Base-by-base conservation (phyloP, 345 rosid species). In the Pugionium dolabratum region DNA sequence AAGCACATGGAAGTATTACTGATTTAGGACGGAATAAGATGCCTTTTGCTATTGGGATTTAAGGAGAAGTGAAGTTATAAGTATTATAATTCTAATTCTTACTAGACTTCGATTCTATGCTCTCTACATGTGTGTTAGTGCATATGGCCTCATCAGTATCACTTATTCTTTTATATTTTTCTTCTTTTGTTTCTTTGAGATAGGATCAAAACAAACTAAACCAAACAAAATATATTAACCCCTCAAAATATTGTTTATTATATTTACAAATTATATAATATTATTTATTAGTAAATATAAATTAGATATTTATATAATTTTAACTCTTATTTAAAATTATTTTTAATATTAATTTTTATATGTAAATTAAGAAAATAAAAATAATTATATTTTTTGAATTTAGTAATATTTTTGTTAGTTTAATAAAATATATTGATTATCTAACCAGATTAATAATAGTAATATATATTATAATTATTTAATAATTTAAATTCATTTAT, bases 121-220 rank as follows among this genome's bases (percentile, higher is more conserved):
- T 40, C 61, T 61, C 33, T 32, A 32, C 70, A 71, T 71, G 70
- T 72, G 65, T 40, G 0, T 56, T 49, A 64, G 54, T 56, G 70
- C 65, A 47, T 56, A 41, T 64, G 39, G 75, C n/a, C n/a, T n/a
- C 75, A 56, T 71, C 64, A 64, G 75, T 54, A 49, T 64, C 65
- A 64, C 54, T 41, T 71, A 62, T 37, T 39, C 31, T 27, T 10
- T 25, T 51, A 33, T 42, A 5, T 45, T 4, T 29, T 42, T 45
- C 6, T 30, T 70, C 11, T 2, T 10, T 7, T 32, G 7, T 70
- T 6, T 63, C 7, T 44, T 9, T 51, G 39, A 29, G 49, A 47
- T 63, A 44, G 37, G 46, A 71, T 41, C 18, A 63, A 27, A 30
- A 34, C 39, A 4, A 35, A 6, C 4, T 9, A 11, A 35, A 28